Conservation (phyloP, 345 rosid species). For the Gossypium sturtianum region DNA sequence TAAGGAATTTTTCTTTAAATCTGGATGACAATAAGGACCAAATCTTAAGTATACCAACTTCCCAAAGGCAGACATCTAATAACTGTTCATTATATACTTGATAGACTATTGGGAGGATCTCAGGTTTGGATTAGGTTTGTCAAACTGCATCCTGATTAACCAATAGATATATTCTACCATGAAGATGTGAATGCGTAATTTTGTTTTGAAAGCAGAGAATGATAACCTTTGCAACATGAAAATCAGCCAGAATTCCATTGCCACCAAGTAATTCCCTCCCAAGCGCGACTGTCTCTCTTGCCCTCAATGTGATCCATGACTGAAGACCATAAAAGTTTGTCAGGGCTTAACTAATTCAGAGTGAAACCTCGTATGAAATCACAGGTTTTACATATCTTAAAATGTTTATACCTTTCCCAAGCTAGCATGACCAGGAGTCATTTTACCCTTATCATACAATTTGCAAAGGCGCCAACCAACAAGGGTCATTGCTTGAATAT, state of each 20-base stretch:
- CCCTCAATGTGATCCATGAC: conserved; percentile 75
- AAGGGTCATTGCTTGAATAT: conserved; percentile 84
- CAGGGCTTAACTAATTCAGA: neutral
- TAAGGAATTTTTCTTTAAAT: neutral
- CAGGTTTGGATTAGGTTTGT: neutral
- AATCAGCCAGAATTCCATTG: conserved; percentile 79
- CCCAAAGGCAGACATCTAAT: neutral
- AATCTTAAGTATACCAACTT: neutral
- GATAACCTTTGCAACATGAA: conserved; percentile 84
- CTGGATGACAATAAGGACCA: neutral
- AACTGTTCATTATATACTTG: neutral
- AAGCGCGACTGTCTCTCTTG: conserved; percentile 71
- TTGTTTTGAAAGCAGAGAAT: neutral
- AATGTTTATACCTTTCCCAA: conserved; percentile 68
- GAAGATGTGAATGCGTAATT: neutral
- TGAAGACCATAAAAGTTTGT: conserved; percentile 20
- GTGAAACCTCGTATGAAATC: neutral
- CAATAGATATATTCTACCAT: neutral
- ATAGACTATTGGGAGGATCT: too few relatives aligned
- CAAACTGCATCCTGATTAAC: neutral
- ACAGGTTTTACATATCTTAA: neutral
- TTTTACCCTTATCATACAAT: conserved; percentile 67
- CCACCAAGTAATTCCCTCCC: conserved; percentile 96
- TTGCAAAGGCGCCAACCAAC: conserved; percentile 98
- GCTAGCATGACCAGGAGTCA: conserved; percentile 96